Conservation (phyloP, 1,284 basidiomycete genomes). For the Puccinia coronata region DNA sequence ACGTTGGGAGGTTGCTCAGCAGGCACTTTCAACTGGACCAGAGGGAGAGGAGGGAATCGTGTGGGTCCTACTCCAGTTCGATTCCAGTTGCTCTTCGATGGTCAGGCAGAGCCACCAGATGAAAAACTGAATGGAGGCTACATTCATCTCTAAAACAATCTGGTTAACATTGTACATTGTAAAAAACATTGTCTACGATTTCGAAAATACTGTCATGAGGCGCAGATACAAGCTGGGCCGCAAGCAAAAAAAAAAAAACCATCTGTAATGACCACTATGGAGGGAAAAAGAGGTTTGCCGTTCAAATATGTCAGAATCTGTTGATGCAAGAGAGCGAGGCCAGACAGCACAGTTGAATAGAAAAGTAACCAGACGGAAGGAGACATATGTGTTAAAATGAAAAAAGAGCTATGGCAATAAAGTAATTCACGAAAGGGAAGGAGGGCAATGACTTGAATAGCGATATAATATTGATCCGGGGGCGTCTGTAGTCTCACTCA, state of each 20-base stretch:
- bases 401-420: neutral
- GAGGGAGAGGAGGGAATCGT: neutral
- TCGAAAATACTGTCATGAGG: too few relatives aligned
- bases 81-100: neutral
- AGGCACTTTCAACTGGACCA: neutral
- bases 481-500: neutral
- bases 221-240: neutral
- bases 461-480: neutral
- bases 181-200: neutral
- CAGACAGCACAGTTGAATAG: neutral
- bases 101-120: neutral
- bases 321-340: neutral
- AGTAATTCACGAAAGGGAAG: neutral
- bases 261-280: too few relatives aligned
- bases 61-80: neutral
- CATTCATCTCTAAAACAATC: neutral
- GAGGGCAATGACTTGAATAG: neutral
- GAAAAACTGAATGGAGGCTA: neutral
- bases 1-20: neutral
- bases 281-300: neutral
- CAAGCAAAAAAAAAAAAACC: neutral
- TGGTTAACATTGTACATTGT: neutral
- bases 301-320: neutral
- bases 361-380: neutral
- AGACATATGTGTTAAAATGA: neutral